Conservation (phyloP, 352 stramenopile species). For the Phytopythium chamaehyphon region DNA sequence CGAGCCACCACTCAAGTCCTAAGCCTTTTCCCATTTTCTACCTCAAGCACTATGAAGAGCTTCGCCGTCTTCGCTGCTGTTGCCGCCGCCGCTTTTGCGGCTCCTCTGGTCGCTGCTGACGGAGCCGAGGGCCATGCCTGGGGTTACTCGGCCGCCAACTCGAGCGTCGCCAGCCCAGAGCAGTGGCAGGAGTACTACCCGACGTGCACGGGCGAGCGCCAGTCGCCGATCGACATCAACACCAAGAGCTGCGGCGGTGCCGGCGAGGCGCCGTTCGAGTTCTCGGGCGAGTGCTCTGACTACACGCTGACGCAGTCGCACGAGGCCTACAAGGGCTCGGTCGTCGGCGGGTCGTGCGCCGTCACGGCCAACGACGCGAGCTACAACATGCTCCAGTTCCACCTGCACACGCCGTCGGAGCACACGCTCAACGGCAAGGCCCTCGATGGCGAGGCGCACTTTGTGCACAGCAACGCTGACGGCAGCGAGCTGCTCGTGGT, state of each 20-base stretch:
- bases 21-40: background rate
- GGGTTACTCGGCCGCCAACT: slow-evolving; percentile 7
- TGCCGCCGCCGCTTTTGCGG: slow-evolving; percentile 11
- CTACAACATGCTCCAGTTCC: slow-evolving; percentile 32
- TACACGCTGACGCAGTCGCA: slow-evolving; percentile 9
- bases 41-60: slow-evolving; percentile 15
- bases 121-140: slow-evolving; percentile 1
- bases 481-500: slow-evolving; percentile 12
- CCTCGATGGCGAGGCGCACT: slow-evolving; percentile 52
- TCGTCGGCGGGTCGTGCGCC: slow-evolving; percentile 6
- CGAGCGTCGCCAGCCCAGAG: slow-evolving; percentile 3
- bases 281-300: slow-evolving; percentile 6
- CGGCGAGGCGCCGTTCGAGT: slow-evolving; percentile 4
- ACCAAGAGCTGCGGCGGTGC: slow-evolving; percentile 9
- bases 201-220: slow-evolving; percentile 7
- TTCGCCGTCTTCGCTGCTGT: slow-evolving; percentile 16
- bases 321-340: slow-evolving; percentile 9
- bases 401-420: slow-evolving; percentile 53
- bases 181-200: slow-evolving; percentile 8
- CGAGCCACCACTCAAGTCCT: background rate
- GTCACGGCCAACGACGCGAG: background rate
- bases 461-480: slow-evolving; percentile 43
- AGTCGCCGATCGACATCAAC: slow-evolving; percentile 14
- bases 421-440: slow-evolving; percentile 49
- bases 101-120: slow-evolving; percentile 7